phyloP scores from a whole-genome alignment of 768 basidiomycete genomes.

The Trametes villosa region DNA sequence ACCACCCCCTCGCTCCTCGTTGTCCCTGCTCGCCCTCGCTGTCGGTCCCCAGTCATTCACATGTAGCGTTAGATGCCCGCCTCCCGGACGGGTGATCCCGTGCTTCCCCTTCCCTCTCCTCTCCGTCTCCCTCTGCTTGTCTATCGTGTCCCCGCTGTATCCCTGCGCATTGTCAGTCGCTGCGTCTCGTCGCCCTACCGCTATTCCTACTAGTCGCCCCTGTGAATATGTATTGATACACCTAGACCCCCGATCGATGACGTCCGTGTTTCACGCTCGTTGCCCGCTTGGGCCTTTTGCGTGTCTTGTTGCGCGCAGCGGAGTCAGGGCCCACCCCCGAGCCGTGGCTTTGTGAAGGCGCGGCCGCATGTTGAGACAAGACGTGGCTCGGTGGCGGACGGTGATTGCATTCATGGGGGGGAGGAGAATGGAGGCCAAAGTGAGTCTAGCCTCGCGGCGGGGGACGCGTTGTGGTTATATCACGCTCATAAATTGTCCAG shows the following conservation, averaged over 20 bases:
- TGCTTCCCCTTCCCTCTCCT: not conserved
- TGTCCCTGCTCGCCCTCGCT: not conserved
- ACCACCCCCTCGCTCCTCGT: not conserved
- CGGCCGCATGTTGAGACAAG: not conserved
- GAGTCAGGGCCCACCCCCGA: not conserved
- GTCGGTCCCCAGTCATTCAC: not conserved
- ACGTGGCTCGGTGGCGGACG: not conserved
- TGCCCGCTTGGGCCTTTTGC: not conserved
- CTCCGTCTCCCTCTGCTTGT: not conserved
- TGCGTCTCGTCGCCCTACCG: not conserved
- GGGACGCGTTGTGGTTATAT: not conserved
- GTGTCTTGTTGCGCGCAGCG: not conserved
- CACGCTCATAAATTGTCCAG: not conserved
- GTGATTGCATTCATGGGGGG: not conserved
- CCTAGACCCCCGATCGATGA: not conserved
- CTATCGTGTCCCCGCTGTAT: not conserved
- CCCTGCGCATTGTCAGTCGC: not conserved
- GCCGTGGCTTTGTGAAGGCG: not conserved
- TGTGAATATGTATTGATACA: not conserved
- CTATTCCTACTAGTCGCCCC: not conserved
- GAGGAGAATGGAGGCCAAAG: not conserved
- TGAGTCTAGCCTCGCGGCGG: not conserved
- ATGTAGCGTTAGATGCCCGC: constrained; percentile 15
- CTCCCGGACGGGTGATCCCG: not conserved
- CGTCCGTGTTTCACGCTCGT: not conserved